Evolutionary conservation across 2,329 filamentous ascomycete species (phyloP).

Genomic region (Claviceps maximensis): DNA sequence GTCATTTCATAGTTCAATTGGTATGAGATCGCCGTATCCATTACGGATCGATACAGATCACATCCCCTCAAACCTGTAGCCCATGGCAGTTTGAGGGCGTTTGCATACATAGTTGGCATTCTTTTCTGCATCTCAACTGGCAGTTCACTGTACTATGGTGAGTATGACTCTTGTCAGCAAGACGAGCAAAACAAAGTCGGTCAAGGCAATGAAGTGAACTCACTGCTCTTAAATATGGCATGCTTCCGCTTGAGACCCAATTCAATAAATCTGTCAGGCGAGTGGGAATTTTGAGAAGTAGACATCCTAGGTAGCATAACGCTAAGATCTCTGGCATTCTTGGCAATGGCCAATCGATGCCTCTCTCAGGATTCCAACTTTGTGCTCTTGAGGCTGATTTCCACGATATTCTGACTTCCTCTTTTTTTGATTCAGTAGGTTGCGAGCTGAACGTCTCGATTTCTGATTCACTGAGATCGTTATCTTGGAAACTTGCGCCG

Average conservation of each 20-base stretch:
- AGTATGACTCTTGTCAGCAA: slow-evolving; percentile 2
- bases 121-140: slow-evolving; percentile 52
- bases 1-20: slow-evolving; percentile 53
- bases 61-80: slow-evolving; percentile 31
- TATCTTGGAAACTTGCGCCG: slow-evolving; percentile 22
- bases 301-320: slow-evolving; percentile 65
- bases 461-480: slow-evolving; percentile 14
- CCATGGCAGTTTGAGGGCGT: slow-evolving; percentile 39
- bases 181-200: neutral
- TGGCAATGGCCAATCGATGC: slow-evolving; percentile 43
- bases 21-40: slow-evolving; percentile 51
- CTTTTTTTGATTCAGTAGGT: slow-evolving; percentile 12
- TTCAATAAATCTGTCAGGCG: slow-evolving; percentile 57
- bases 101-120: slow-evolving; percentile 48
- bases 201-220: slow-evolving; percentile 13
- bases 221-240: slow-evolving; percentile 60
- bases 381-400: slow-evolving; percentile 19
- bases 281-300: slow-evolving; percentile 66
- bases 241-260: slow-evolving; percentile 53
- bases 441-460: slow-evolving; percentile 28
- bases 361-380: slow-evolving; percentile 32
- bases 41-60: slow-evolving; percentile 50
- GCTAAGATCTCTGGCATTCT: slow-evolving; percentile 61
- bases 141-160: slow-evolving; percentile 39
- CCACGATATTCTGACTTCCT: slow-evolving; percentile 13